Conservation (phyloP, 768 basidiomycete species). For the Panaeolus papilionaceus region DNA sequence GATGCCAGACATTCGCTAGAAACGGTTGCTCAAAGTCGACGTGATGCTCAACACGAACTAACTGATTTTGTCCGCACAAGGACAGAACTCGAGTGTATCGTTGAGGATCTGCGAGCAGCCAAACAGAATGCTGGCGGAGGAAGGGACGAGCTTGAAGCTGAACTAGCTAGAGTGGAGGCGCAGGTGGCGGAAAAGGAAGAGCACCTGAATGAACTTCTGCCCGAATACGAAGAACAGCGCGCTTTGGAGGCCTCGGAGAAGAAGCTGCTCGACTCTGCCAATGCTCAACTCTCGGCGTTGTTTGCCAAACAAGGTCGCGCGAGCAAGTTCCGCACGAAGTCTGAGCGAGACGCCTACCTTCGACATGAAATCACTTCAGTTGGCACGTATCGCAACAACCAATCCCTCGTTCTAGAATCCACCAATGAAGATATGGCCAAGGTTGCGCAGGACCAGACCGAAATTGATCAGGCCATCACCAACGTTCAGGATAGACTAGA, state of each 20-base stretch:
- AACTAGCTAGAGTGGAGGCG: slow-evolving; percentile 65
- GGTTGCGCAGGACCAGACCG: slow-evolving; percentile 52
- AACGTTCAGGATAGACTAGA: slow-evolving; percentile 65
- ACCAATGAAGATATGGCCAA: slow-evolving; percentile 57
- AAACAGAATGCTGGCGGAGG: slow-evolving; percentile 69
- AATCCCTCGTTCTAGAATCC: slow-evolving; percentile 59
- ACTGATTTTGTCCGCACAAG: slow-evolving; percentile 84
- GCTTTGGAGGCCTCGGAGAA: slow-evolving; percentile 58
- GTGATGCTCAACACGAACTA: slow-evolving; percentile 83
- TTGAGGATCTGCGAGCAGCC: slow-evolving; percentile 77
- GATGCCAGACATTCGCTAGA: slow-evolving; percentile 73
- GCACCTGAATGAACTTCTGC: slow-evolving; percentile 66
- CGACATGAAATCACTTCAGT: slow-evolving; percentile 79
- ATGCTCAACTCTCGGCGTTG: slow-evolving; percentile 72
- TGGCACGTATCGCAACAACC: slow-evolving; percentile 61
- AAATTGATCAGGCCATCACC: slow-evolving; percentile 65
- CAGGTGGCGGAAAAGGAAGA: slow-evolving; percentile 68
- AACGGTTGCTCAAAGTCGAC: slow-evolving; percentile 70
- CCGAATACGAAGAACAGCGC: slow-evolving; percentile 72
- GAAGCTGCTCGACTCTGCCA: slow-evolving; percentile 75
- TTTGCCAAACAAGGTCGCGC: slow-evolving; percentile 92
- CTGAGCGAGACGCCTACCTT: slow-evolving; percentile 85
- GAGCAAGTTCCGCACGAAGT: slow-evolving; percentile 81
- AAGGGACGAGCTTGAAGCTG: slow-evolving; percentile 65
- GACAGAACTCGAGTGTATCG: slow-evolving; percentile 85